A percentile compares a stretch with the other conserved stretches of the same genome.
phyloP scores from a whole-genome alignment of 2,329 filamentous ascomycete species.

The Epicoccum sorghinum region DNA sequence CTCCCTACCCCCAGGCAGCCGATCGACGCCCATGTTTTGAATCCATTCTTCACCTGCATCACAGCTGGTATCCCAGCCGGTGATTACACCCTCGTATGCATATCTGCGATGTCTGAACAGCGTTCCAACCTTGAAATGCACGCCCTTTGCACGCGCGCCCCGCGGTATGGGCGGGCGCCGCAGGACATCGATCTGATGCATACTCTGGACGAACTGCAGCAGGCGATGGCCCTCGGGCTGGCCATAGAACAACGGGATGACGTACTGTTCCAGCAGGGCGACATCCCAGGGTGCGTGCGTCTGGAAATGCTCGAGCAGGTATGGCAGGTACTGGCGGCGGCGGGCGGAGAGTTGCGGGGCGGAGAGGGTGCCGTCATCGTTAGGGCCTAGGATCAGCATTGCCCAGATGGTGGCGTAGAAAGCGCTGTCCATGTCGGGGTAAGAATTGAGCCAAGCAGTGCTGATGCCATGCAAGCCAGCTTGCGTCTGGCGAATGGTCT shows the following conservation, averaged over 20 bases:
- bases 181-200: slow-evolving; percentile 63
- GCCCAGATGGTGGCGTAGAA: slow-evolving; percentile 79
- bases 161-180: slow-evolving; percentile 49
- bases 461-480: slow-evolving; percentile 27
- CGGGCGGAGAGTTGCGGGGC: slow-evolving; percentile 39
- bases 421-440: slow-evolving; percentile 62
- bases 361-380: slow-evolving; percentile 34
- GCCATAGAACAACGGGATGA: slow-evolving; percentile 65
- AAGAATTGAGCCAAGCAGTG: slow-evolving; percentile 33
- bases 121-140: slow-evolving; percentile 67
- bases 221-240: slow-evolving; percentile 62
- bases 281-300: slow-evolving; percentile 73
- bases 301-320: slow-evolving; percentile 68
- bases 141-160: slow-evolving; percentile 18
- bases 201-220: slow-evolving; percentile 59
- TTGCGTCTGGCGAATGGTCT: slow-evolving; percentile 52
- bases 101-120: slow-evolving; percentile 85
- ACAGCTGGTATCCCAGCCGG: slow-evolving; percentile 78
- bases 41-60: slow-evolving; percentile 67
- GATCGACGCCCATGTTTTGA: slow-evolving; percentile 66
- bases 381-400: slow-evolving; percentile 50
- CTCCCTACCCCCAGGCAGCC: slow-evolving; percentile 61
- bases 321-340: slow-evolving; percentile 65
- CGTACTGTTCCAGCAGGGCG: slow-evolving; percentile 71
- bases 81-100: slow-evolving; percentile 78